Conservation (phyloP, 495 filamentous ascomycete species). For the Aspergillus avenaceus region DNA sequence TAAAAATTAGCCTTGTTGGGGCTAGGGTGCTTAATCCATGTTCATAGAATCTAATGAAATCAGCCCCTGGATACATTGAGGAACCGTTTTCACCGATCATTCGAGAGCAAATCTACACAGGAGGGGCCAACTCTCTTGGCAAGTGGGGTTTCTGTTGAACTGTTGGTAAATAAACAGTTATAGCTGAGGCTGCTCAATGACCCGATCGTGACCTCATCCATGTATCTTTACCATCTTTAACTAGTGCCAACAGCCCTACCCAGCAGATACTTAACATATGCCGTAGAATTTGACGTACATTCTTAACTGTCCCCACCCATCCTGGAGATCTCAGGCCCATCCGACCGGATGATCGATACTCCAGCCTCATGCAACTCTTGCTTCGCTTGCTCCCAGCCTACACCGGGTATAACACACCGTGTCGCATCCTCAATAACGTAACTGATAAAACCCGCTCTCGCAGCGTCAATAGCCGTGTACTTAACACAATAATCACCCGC, state of each 20-base stretch:
- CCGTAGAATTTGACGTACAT: no score
- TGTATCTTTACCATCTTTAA: no score
- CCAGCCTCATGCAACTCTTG: slow-evolving; percentile 51
- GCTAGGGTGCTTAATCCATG: background rate
- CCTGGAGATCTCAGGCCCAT: slow-evolving; percentile 43
- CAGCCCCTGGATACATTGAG: background rate
- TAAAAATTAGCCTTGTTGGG: background rate
- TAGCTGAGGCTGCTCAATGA: background rate
- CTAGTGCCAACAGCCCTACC: no score
- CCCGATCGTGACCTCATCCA: no score
- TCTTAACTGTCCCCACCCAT: slow-evolving; percentile 18
- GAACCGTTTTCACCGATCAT: background rate
- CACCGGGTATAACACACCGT: slow-evolving; percentile 57
- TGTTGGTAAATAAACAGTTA: background rate
- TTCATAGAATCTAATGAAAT: background rate
- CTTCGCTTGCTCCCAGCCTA: slow-evolving; percentile 54
- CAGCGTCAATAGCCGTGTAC: slow-evolving; percentile 72
- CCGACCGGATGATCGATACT: slow-evolving; percentile 46
- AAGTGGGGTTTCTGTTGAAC: background rate
- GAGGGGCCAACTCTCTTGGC: background rate
- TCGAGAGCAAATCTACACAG: background rate
- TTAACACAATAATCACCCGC: slow-evolving; percentile 90
- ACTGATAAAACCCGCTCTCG: slow-evolving; percentile 68
- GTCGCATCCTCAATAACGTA: slow-evolving; percentile 77
- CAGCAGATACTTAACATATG: no score